phyloP scores from a whole-genome alignment of 495 filamentous ascomycete genomes.

The Talaromyces proteolyticus region DNA sequence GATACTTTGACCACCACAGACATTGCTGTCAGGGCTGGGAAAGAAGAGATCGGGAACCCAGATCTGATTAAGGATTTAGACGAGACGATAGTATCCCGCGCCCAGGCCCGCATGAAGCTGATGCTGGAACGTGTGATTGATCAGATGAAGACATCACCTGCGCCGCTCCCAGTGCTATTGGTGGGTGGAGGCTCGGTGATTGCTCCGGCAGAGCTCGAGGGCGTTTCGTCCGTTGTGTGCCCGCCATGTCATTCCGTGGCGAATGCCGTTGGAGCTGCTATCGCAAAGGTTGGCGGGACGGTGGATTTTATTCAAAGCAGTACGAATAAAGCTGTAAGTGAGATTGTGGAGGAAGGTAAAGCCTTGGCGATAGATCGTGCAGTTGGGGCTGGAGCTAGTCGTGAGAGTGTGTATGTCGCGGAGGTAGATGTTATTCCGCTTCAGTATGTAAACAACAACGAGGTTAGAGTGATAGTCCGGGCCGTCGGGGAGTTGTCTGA shows the following conservation, averaged over 20 bases:
- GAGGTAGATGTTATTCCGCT: conserved; percentile 18
- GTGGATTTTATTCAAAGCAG: conserved; percentile 31
- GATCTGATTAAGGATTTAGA: neutral
- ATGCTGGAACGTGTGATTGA: conserved; percentile 6
- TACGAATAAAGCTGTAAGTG: conserved; percentile 15
- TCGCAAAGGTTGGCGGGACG: conserved; percentile 11
- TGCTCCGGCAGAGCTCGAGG: conserved; percentile 12
- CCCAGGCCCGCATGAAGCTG: neutral
- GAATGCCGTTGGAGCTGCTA: conserved; percentile 53
- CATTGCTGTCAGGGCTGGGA: conserved; percentile 31
- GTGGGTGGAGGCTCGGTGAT: conserved; percentile 22
- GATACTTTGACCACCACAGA: conserved; percentile 44
- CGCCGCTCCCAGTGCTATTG: conserved; percentile 13
- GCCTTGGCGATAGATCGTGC: conserved; percentile 23
- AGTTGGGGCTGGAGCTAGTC: conserved; percentile 22
- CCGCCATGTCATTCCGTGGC: conserved; percentile 27
- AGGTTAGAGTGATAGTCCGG: neutral
- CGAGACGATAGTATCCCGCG: neutral
- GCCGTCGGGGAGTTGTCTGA: neutral
- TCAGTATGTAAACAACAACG: conserved; percentile 17
- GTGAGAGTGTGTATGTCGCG: conserved; percentile 12
- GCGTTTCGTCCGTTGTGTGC: conserved; percentile 2
- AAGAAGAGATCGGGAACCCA: conserved; percentile 25
- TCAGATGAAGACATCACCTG: neutral
- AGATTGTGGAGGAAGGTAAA: conserved; percentile 25